Percentiles rank a stretch among this genome's conserved stretches.
phyloP scores from a whole-genome alignment of 805 yeast species.

The Nematodospora valgi region DNA sequence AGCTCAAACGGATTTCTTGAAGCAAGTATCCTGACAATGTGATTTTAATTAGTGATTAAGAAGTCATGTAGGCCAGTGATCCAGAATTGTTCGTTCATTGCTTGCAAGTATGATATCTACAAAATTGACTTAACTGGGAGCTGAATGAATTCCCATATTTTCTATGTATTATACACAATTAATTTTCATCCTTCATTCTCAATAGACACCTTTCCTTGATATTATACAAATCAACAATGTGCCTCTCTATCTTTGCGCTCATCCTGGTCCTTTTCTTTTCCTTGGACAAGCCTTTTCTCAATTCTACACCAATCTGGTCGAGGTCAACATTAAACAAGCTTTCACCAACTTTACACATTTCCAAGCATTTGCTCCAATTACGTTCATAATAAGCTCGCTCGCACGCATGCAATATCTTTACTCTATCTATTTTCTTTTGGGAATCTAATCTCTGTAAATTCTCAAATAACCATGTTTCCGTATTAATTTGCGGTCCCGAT shows the following conservation, averaged over 20 bases:
- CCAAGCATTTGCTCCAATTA: conserved; percentile 50
- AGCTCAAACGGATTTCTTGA: no score
- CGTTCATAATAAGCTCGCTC: conserved; percentile 60
- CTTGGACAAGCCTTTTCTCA: no score
- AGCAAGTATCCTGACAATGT: no score
- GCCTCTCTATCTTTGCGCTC: conserved; percentile 41
- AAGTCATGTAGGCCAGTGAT: no score
- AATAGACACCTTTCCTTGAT: conserved; percentile 39
- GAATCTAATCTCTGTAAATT: conserved; percentile 25
- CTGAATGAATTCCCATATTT: no score
- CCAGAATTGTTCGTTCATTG: no score
- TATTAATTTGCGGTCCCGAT: conserved; percentile 58
- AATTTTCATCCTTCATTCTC: conserved; percentile 16
- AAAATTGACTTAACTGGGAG: no score
- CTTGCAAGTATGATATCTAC: no score
- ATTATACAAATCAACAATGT: conserved; percentile 47
- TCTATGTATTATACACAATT: no score
- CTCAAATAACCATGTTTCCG: conserved; percentile 39
- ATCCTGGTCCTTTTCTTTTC: conserved; percentile 17
- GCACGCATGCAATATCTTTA: conserved; percentile 52
- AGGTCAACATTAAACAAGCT: conserved; percentile 22
- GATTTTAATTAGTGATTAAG: no score
- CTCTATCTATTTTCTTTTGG: conserved; percentile 50
- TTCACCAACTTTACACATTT: conserved; percentile 38
- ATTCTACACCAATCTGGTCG: conserved; percentile 11